Base-by-base conservation (phyloP, 176 grass and related monocot species). In the Lolium rigidum region DNA sequence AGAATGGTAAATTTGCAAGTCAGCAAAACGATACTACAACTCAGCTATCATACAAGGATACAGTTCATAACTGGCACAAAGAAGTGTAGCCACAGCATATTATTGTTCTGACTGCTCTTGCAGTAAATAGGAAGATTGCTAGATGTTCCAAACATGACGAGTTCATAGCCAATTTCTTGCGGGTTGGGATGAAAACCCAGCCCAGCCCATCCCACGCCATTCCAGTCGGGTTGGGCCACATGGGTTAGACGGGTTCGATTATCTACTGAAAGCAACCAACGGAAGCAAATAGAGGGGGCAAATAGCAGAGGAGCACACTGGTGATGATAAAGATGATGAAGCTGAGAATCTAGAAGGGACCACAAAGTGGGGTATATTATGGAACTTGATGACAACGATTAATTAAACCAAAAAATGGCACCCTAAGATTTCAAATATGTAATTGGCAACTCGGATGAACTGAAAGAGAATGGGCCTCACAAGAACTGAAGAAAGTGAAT, bases 71-170 rank as follows among this genome's bases (percentile, higher is more conserved):
- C 20, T 57, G 55, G 47, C 68, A 74, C 5, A 80, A 24, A 74
- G 17, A 63, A 59, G 18, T 37, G 48, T 41, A 86, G 24, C 46
- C 74, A 78, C 35, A 50, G 12, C 13, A 39, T 73, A 73, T 25
- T 55, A 49, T 79, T 44, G 17, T 15, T 78, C 62, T 82, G 58
- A 80, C 15, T 80, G 15, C 18, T 74, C 58, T 75, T 84, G 47
- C 35, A 87, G 59, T 80, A 90, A 58, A 80, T 87, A 72, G 55
- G 55, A 44, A 84, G 41, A 51, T 69, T 80, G 60, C 12, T 59
- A 76, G 11, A 82, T 43, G 28, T 35, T 78, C 58, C 71, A 28
- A 74, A 76, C 59, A 74, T 55, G 25, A 17, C 48, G 47, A 52
- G 48, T 54, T 76, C 73, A 31, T 54, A 76, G 48, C 22, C 22